Conservation (phyloP, 1,139 yeast species). For the Kodamaea suecica region DNA sequence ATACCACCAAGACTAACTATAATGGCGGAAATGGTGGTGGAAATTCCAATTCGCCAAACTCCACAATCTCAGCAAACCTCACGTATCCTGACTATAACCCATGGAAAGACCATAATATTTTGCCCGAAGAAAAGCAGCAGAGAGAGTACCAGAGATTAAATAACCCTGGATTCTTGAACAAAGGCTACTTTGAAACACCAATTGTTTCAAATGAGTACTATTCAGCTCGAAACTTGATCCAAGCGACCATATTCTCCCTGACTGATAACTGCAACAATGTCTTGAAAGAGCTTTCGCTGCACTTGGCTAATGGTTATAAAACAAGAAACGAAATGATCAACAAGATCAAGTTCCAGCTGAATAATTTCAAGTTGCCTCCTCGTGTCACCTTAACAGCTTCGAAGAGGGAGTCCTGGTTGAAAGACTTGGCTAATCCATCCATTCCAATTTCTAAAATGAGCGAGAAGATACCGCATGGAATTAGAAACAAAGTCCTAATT, state of each 20-base stretch:
- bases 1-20: not conserved
- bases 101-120: conserved; percentile 64
- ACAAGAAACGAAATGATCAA: conserved; percentile 62
- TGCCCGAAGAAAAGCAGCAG: conserved; percentile 33
- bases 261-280: conserved; percentile 38
- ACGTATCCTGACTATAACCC: conserved; percentile 77
- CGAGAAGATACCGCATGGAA: conserved; percentile 88
- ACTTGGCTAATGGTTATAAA: conserved; percentile 61
- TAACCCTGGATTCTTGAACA: conserved; percentile 35
- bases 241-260: conserved; percentile 40
- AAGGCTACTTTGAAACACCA: conserved; percentile 52
- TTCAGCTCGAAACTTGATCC: conserved; percentile 51
- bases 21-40: conserved; percentile 3
- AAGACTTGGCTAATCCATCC: conserved; percentile 66
- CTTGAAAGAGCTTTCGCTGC: conserved; percentile 43
- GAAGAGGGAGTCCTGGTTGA: conserved; percentile 80
- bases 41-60: not conserved
- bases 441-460: conserved; percentile 67
- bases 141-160: conserved; percentile 27
- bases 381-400: conserved; percentile 86
- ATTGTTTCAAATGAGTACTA: conserved; percentile 53
- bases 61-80: conserved; percentile 5
- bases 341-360: conserved; percentile 51
- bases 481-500: conserved; percentile 65
- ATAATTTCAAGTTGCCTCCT: conserved; percentile 72